These are phyloP conservation scores for Firmiana major DNA, from an alignment of 345 rosid genomes.

Conservation along the genomic window DNA sequence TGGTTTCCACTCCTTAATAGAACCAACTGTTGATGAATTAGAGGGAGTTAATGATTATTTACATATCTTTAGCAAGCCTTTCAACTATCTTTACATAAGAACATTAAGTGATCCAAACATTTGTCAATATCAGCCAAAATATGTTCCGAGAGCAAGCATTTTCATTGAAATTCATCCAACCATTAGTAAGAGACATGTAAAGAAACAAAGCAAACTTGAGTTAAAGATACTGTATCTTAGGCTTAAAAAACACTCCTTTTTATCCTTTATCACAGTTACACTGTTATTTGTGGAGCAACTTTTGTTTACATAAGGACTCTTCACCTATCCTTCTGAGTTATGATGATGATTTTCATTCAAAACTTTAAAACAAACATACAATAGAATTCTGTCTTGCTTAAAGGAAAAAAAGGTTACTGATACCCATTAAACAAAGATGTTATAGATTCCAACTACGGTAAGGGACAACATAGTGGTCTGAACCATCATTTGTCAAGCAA, in stretches of 20 bases:
- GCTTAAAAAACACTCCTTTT: background rate
- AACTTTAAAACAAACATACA: background rate
- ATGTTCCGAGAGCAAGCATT: background rate
- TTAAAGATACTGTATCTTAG: background rate
- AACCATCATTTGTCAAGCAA: background rate
- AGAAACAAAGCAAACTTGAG: background rate
- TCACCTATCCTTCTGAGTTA: background rate
- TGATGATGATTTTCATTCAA: background rate
- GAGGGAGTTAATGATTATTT: conserved; percentile 8
- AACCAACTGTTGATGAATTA: conserved; percentile 44
- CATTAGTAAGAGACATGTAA: background rate
- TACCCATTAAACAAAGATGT: background rate
- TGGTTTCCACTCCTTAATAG: conserved; percentile 87
- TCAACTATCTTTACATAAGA: conserved; percentile 9
- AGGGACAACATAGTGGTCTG: background rate
- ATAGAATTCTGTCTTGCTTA: background rate
- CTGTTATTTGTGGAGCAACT: background rate
- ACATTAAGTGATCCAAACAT: conserved; percentile 13
- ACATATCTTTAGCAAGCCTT: conserved; percentile 13
- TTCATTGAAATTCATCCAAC: background rate
- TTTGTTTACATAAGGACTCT: background rate
- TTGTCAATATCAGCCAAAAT: background rate
- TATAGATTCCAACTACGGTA: background rate
- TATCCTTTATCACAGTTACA: background rate
- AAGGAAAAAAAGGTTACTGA: background rate